Base-by-base conservation (phyloP, 805 yeast species). In the Yamadazyma olivae region DNA sequence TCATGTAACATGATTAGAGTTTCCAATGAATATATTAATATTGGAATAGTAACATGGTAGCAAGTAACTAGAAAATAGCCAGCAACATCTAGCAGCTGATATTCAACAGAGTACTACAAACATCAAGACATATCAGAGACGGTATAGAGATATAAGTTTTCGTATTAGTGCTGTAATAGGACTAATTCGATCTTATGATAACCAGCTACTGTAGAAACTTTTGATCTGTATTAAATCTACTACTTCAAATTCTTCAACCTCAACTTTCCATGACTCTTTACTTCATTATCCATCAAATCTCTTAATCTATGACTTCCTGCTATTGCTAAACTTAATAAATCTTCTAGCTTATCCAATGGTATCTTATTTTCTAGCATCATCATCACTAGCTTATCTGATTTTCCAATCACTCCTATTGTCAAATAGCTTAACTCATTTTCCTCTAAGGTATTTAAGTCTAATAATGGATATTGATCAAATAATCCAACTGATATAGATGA, bases 271-370 rank as follows among this genome's bases (percentile, higher is more conserved):
- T 83, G 87, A 41, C 68, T 71, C 50, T 96, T 77, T 4, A 93
- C 83, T 53, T 83, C 87, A 31, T 72, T 70, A 51, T 91, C 96
- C 96, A 91, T 88, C 36, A 86, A 61, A 27, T 85, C 87, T 54
- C 89, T 77, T 9, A 91, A 66, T 49, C 85, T 71, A 51, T 85
- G 91, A 37, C 91, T 79, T 7, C 98, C 99, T 14, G 90, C 84
- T 31, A 90, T 77, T 2, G 93, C 95, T 33, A 89, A 74, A 7
- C 85, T 86, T 49, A 93, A 60, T 5, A 87, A 78, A 17, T 78
- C 68, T 50, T 86, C 95, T 40, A 93, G 59, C 39, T 77, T 71
- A 53, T 90, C 98, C 46, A 90, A 60, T 0, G 96, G 91, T 56
- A 93, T 72, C 54, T 83, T 83, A 50, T 86, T 88, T 53, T 93